phyloP scores from a whole-genome alignment of 352 stramenopile genomes.

The Globisporangium acanthophoron region DNA sequence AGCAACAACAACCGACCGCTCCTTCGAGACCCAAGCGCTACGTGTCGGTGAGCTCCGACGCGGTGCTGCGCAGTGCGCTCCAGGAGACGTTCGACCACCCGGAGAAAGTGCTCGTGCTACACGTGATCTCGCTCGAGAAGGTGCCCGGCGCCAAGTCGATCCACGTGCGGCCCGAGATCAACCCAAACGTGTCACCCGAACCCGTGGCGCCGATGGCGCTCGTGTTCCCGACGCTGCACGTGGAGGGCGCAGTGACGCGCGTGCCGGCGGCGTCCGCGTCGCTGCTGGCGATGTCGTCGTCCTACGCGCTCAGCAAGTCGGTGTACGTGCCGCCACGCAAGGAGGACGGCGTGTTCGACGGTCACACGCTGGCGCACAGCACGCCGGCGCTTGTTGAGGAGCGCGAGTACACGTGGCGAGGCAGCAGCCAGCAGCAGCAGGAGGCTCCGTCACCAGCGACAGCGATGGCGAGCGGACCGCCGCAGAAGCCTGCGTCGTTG shows the following conservation, averaged over 20 bases:
- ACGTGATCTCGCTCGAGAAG: constrained; percentile 64
- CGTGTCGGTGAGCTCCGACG: constrained; percentile 49
- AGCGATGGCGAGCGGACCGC: neutral
- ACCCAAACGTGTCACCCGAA: constrained; percentile 80
- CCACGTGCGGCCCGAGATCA: constrained; percentile 68
- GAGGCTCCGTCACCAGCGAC: neutral
- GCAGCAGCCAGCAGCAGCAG: neutral
- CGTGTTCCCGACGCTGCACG: constrained; percentile 65
- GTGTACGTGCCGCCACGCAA: constrained; percentile 46
- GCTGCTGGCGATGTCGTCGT: constrained; percentile 22
- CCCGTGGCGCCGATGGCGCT: constrained; percentile 55
- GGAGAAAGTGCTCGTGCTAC: constrained; percentile 59
- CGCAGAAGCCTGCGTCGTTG: neutral
- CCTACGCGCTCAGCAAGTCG: constrained; percentile 49
- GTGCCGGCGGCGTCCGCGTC: constrained; percentile 28
- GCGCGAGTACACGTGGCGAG: constrained; percentile 38
- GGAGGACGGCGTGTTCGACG: constrained; percentile 21
- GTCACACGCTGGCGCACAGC: constrained; percentile 35
- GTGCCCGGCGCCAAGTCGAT: constrained; percentile 48
- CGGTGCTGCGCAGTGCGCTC: constrained; percentile 45
- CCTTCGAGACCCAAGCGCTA: constrained; percentile 32
- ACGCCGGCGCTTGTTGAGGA: constrained; percentile 39
- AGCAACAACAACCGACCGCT: neutral
- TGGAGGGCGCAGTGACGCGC: constrained; percentile 37
- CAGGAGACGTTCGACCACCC: constrained; percentile 63